Percentiles rank a stretch among this genome's conserved stretches.
Evolutionary conservation across 768 basidiomycete genomes (phyloP).

Genomic region (Tephrocybe sp.): DNA sequence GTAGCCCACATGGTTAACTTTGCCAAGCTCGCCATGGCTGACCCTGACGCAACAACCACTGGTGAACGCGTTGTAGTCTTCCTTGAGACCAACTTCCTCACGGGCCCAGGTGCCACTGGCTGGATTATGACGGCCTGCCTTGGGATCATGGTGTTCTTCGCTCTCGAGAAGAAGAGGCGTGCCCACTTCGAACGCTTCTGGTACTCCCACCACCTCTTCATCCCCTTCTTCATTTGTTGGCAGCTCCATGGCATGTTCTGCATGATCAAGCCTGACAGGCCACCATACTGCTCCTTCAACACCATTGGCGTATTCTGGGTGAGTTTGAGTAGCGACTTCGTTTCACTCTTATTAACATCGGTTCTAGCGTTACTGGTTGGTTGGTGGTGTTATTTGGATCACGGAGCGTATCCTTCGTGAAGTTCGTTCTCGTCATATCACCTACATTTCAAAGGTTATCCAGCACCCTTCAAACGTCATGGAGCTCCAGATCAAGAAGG

Average conservation of each 20-base stretch:
- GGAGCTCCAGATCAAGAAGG: constrained; percentile 98
- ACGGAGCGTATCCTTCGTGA: constrained; percentile 90
- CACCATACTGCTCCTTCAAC: constrained; percentile 85
- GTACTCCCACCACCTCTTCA: constrained; percentile 88
- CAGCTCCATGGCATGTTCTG: constrained; percentile 97
- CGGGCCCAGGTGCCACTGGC: constrained; percentile 80
- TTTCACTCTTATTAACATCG: not conserved
- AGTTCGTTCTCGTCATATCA: constrained; percentile 85
- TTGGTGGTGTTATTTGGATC: constrained; percentile 86
- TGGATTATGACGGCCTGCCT: constrained; percentile 85
- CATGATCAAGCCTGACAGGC: constrained; percentile 90
- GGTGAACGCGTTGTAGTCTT: constrained; percentile 67
- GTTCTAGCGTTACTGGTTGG: constrained; percentile 81
- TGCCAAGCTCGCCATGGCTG: constrained; percentile 57
- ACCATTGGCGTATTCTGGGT: constrained; percentile 96
- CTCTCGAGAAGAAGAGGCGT: constrained; percentile 76
- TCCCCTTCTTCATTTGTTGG: constrained; percentile 92
- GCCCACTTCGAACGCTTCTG: constrained; percentile 87
- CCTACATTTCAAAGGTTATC: constrained; percentile 92
- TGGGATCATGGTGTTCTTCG: constrained; percentile 81
- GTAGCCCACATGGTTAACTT: constrained; percentile 88
- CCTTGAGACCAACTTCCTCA: constrained; percentile 75
- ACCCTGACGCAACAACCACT: constrained; percentile 51
- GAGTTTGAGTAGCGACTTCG: constrained; percentile 25
- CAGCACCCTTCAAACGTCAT: constrained; percentile 94